These are phyloP conservation scores for Ascochyta viciae-villosae DNA, from an alignment of 2,329 filamentous ascomycete species.

Conservation along the genomic window DNA sequence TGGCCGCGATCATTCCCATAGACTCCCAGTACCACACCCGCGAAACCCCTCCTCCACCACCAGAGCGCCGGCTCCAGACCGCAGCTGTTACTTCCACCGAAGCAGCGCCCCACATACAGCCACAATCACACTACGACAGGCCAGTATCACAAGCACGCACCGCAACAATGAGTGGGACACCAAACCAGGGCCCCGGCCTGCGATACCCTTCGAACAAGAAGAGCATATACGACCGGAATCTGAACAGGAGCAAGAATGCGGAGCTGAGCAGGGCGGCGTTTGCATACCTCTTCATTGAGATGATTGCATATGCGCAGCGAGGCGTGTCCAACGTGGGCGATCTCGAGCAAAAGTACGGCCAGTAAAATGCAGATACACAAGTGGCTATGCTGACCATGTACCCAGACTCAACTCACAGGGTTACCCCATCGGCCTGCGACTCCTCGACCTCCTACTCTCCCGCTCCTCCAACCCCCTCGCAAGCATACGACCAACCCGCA, in stretches of 20 bases:
- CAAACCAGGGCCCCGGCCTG: conserved; percentile 61
- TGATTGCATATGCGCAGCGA: conserved; percentile 93
- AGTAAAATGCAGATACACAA: not conserved
- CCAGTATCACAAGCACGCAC: conserved; percentile 18
- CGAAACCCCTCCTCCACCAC: conserved; percentile 16
- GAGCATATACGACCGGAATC: conserved; percentile 95
- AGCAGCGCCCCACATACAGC: conserved; percentile 14
- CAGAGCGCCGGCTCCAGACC: conserved; percentile 5
- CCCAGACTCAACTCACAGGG: conserved; percentile 84
- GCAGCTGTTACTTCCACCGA: conserved; percentile 13
- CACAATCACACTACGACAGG: conserved; percentile 8
- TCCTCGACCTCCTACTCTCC: conserved; percentile 92
- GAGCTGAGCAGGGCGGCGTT: conserved; percentile 94
- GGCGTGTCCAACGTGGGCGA: conserved; percentile 92
- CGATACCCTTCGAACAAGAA: conserved; percentile 92
- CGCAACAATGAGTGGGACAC: conserved; percentile 35
- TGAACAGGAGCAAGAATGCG: conserved; percentile 86
- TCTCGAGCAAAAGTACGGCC: conserved; percentile 79
- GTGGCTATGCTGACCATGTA: not conserved
- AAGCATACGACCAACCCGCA: conserved; percentile 76
- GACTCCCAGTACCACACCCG: conserved; percentile 22
- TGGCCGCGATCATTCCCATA: conserved; percentile 33
- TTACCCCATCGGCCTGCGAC: conserved; percentile 90
- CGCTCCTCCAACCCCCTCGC: conserved; percentile 59
- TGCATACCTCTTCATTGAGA: conserved; percentile 94